Conservation (phyloP, 2,329 filamentous ascomycete species). For the Fusarium chlamydosporum region DNA sequence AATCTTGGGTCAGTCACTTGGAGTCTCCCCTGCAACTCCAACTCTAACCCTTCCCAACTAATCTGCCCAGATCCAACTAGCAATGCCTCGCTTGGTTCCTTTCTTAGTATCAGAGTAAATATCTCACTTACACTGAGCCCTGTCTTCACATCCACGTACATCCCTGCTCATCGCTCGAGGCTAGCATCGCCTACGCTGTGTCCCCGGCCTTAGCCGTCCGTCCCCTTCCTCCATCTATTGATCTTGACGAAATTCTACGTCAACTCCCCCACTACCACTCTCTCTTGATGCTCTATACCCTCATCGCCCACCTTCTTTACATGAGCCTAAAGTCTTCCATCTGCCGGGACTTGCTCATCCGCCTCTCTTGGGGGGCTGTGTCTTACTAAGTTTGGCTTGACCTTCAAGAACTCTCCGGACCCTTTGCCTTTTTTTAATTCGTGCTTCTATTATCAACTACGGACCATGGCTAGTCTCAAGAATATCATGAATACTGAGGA, state of each 20-base stretch:
- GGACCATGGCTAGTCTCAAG: constrained; percentile 67
- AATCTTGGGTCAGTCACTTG: constrained; percentile 42
- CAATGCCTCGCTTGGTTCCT: constrained; percentile 51
- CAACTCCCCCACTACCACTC: constrained; percentile 48
- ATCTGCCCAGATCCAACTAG: constrained; percentile 35
- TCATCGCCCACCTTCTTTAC: constrained; percentile 54
- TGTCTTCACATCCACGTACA: constrained; percentile 35
- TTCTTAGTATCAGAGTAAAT: constrained; percentile 47
- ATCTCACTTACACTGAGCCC: constrained; percentile 42
- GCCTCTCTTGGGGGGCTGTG: constrained; percentile 61
- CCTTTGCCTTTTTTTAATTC: constrained; percentile 51
- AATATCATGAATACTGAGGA: constrained; percentile 71
- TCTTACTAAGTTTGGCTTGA: constrained; percentile 61
- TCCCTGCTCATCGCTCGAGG: constrained; percentile 43
- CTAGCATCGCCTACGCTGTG: constrained; percentile 46
- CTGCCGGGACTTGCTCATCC: constrained; percentile 51
- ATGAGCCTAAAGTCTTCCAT: constrained; percentile 52
- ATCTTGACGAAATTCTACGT: constrained; percentile 44
- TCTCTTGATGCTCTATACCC: constrained; percentile 46
- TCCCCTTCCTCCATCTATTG: constrained; percentile 50
- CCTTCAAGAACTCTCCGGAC: constrained; percentile 52
- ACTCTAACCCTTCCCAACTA: constrained; percentile 33
- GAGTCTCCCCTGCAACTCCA: constrained; percentile 29
- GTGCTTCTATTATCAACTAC: constrained; percentile 59
- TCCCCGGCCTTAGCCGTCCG: constrained; percentile 43